phyloP scores from a whole-genome alignment of 164 flowering plant genomes.

The Stephania cephalantha region DNA sequence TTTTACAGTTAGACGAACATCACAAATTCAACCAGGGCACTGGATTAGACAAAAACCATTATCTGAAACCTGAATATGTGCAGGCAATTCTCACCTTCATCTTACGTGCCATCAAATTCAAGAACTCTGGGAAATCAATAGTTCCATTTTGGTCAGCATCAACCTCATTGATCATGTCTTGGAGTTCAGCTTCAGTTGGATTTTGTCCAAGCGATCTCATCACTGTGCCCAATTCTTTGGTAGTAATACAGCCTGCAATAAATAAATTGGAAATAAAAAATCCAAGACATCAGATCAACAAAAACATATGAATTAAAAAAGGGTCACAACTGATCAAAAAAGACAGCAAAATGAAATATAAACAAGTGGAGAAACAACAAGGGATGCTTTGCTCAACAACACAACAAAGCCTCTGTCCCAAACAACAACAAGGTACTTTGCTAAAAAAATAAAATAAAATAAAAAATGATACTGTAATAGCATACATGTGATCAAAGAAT shows the following conservation, averaged over 20 bases:
- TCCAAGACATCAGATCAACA: background rate
- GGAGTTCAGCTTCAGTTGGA: slow-evolving; percentile 46
- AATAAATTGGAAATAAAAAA: background rate
- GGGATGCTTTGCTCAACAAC: background rate
- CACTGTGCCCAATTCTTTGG: slow-evolving; percentile 43
- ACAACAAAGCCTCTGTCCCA: background rate
- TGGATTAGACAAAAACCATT: background rate
- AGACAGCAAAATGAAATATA: background rate
- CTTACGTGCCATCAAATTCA: slow-evolving; percentile 42
- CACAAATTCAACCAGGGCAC: background rate
- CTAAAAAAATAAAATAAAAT: background rate
- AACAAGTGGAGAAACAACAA: background rate
- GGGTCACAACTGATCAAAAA: background rate
- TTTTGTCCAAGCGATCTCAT: slow-evolving; percentile 44
- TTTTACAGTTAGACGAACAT: background rate
- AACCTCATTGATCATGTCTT: slow-evolving; percentile 44
- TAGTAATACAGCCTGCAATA: slow-evolving; percentile 35
- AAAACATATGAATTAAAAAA: background rate
- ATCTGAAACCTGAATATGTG: background rate
- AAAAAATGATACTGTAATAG: background rate
- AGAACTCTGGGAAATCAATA: slow-evolving; percentile 40
- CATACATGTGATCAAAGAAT: background rate
- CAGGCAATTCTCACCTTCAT: slow-evolving; percentile 26
- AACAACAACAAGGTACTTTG: background rate
- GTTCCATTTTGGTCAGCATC: slow-evolving; percentile 43